Percentiles rank a stretch among this genome's conserved stretches.
Conservation (phyloP, 1,139 yeast species). For the Yarrowia galli region DNA sequence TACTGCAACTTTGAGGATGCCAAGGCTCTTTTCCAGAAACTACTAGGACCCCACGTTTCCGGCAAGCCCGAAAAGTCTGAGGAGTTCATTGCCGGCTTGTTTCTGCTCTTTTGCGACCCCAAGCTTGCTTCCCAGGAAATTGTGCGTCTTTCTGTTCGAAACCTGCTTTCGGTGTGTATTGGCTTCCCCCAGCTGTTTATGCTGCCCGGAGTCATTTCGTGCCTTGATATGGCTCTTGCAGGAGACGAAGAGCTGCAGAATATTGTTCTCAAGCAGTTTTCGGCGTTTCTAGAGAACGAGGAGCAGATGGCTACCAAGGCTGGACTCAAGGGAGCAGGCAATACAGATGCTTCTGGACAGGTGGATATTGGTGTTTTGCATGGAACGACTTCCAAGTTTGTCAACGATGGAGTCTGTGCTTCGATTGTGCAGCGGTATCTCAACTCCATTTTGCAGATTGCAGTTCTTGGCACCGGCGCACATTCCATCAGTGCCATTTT, state of each 20-base stretch:
- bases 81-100: constrained; percentile 3
- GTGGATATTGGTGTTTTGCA: constrained; percentile 62
- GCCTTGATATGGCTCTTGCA: constrained; percentile 62
- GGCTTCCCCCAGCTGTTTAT: constrained; percentile 69
- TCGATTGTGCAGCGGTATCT: constrained; percentile 72
- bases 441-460: constrained; percentile 56
- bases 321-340: constrained; percentile 51
- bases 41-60: background rate
- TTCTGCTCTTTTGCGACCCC: constrained; percentile 22
- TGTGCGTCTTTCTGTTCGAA: constrained; percentile 51
- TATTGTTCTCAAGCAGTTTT: constrained; percentile 62
- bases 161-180: constrained; percentile 64
- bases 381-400: constrained; percentile 58
- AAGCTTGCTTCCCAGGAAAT: constrained; percentile 8
- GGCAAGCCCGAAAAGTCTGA: constrained; percentile 2
- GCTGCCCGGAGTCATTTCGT: constrained; percentile 59
- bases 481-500: constrained; percentile 60
- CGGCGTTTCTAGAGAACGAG: constrained; percentile 57
- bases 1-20: constrained; percentile 65
- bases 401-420: constrained; percentile 75
- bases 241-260: constrained; percentile 53
- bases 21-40: constrained; percentile 52
- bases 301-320: constrained; percentile 58
- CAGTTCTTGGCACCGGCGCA: constrained; percentile 57
- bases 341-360: constrained; percentile 47